Conservation (phyloP, 371 early-diverging fungal species). For the Mucor sp. region DNA sequence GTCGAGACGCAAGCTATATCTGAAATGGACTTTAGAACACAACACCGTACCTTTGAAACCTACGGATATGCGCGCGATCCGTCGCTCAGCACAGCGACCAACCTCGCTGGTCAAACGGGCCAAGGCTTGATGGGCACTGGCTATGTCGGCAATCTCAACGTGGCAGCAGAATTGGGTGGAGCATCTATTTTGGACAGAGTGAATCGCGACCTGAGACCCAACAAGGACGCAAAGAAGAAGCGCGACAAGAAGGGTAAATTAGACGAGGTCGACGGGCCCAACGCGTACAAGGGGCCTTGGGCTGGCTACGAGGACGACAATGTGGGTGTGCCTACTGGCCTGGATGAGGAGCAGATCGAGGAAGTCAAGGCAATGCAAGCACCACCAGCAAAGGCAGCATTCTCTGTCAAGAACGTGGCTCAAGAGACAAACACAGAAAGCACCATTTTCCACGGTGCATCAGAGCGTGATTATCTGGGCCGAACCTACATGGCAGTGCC, state of each 20-base stretch:
- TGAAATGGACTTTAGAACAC: conserved; percentile 75
- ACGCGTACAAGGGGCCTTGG: conserved; percentile 94
- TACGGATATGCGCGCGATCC: conserved; percentile 91
- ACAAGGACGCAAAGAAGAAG: conserved; percentile 60
- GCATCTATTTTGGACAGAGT: conserved; percentile 59
- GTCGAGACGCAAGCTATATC: conserved; percentile 81
- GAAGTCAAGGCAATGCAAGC: conserved; percentile 19
- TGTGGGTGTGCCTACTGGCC: conserved; percentile 60
- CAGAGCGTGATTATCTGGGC: conserved; percentile 88
- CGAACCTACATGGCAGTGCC: conserved; percentile 96
- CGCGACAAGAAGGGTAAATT: conserved; percentile 83
- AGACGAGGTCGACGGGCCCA: conserved; percentile 73
- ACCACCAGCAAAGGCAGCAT: conserved; percentile 27
- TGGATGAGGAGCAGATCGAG: conserved; percentile 56
- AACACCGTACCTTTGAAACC: conserved; percentile 79
- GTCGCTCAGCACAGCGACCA: conserved; percentile 43
- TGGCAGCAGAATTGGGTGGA: conserved; percentile 50
- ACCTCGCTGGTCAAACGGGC: conserved; percentile 55
- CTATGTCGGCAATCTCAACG: conserved; percentile 71
- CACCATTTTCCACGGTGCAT: conserved; percentile 75
- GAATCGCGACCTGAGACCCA: conserved; percentile 48
- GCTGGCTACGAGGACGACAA: conserved; percentile 90
- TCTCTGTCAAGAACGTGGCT: conserved; percentile 32
- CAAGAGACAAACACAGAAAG: conserved; percentile 60
- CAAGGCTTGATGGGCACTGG: conserved; percentile 62